Evolutionary conservation across 179 eudicot species (phyloP).

Genomic region (Drosera spatulata): DNA sequence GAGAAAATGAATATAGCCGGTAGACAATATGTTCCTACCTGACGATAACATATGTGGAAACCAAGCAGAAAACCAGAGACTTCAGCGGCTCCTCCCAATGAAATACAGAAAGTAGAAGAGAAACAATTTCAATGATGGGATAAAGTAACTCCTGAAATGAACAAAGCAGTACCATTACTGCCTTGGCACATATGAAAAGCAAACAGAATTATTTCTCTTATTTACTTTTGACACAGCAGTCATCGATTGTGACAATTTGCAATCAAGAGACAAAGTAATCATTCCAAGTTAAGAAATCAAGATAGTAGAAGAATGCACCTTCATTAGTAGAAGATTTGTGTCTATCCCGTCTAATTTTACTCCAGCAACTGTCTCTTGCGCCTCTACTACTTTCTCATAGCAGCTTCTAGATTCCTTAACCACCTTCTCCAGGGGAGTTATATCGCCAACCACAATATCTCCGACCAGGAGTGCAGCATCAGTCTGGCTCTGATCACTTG

Average conservation of each 20-base stretch:
- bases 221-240: too few species aligned
- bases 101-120: conserved; percentile 37
- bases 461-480: conserved; percentile 53
- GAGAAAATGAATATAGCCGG: too few species aligned
- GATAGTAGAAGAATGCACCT: conserved; percentile 61
- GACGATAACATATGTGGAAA: conserved; percentile 37
- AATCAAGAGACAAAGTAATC: too few species aligned
- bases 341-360: conserved; percentile 93
- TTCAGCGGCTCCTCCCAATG: conserved; percentile 77
- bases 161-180: too few species aligned
- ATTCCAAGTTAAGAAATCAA: too few species aligned
- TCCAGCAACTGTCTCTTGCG: conserved; percentile 82
- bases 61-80: conserved; percentile 53
- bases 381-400: conserved; percentile 62
- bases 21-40: too few species aligned
- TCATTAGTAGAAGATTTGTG: conserved; percentile 86
- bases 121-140: conserved; percentile 44
- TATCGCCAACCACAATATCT: conserved; percentile 74
- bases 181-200: too few species aligned
- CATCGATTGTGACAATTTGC: too few species aligned
- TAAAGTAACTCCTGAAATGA: conserved; percentile 83
- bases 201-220: too few species aligned
- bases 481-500: conserved; percentile 25
- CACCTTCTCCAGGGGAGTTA: conserved; percentile 73
- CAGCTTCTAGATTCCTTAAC: conserved; percentile 75